Base-by-base conservation (phyloP, 2,329 filamentous ascomycete species). In the Aureobasidium sp. region DNA sequence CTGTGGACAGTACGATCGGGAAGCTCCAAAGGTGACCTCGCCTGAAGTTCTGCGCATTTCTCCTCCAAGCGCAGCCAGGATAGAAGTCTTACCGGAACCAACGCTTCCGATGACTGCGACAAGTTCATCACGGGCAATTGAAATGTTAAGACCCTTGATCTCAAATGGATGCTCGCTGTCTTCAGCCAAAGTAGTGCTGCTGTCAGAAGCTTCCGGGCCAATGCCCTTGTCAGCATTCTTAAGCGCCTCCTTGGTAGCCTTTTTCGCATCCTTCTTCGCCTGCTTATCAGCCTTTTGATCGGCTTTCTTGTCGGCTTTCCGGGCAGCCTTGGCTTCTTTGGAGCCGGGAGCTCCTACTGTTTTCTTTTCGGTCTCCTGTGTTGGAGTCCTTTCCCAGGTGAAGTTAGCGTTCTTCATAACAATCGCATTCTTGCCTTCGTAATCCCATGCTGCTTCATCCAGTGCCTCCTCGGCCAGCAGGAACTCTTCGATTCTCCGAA, bases 1-100 rank as follows among this genome's bases (percentile, higher is more conserved):
- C 72, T 99, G 93, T 0, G 93, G 93, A 67, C 94, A 97, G 69
- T 96, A 97, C 0, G 93, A 90, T 65, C 92, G 82, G 3, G 86
- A 87, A 0, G 90, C 90, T 44, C 92, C 90, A 67, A 94, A 82
- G 0, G 84, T 82, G 6, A 95, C 82, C 41, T 87, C 82, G 12
- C 91, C 91, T 3, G 76, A 78, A 0, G 89, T 95, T 72, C 87
- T 88, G 48, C 91, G 86, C 93, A 97, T 97, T 66, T 97, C 93
- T 27, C 94, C 93, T 0, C 92, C 93, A 49, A 99, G 77, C 0
- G 93, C 91, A 37, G 91, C 89, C 2, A 99, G 83, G 1, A 99
- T 77, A 0, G 92, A 97, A 56, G 84, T 94, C 77, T 99, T 97
- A 6, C 93, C 93, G 65, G 88, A 91, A 1, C 91, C 91, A 1